phyloP scores from a whole-genome alignment of 176 grass and related monocot species.

The Bromus sterilis region DNA sequence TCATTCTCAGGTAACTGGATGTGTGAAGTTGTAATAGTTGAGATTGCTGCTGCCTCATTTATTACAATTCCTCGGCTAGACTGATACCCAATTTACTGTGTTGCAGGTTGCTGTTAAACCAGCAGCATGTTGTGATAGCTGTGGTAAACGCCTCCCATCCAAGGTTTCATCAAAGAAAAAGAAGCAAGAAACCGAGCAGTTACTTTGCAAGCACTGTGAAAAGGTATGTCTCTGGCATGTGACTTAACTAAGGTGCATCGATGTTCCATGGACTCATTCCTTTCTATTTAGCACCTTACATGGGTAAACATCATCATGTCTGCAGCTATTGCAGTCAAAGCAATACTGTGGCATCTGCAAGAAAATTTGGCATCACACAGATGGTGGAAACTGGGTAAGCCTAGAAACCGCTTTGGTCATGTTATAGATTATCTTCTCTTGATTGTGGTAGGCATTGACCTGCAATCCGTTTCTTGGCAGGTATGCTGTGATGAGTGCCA shows the following conservation, averaged over 20 bases:
- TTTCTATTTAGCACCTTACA: neutral
- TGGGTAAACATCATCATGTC: neutral
- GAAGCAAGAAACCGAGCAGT: slow-evolving; percentile 31
- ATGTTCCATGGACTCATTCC: neutral
- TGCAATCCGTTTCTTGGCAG: slow-evolving; percentile 25
- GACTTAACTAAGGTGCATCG: neutral
- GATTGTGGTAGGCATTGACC: neutral
- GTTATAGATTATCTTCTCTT: slow-evolving; percentile 17
- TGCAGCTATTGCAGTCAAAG: slow-evolving; percentile 82
- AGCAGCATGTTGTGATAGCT: slow-evolving; percentile 46
- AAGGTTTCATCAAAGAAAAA: slow-evolving; percentile 58
- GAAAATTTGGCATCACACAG: slow-evolving; percentile 95
- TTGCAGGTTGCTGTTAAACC: slow-evolving; percentile 43
- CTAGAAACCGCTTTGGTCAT: neutral
- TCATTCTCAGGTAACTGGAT: slow-evolving; percentile 33
- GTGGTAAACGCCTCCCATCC: slow-evolving; percentile 41
- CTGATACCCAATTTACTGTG: slow-evolving; percentile 7
- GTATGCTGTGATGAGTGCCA: slow-evolving; percentile 88
- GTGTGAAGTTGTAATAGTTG: neutral
- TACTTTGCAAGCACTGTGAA: slow-evolving; percentile 62
- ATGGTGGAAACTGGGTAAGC: slow-evolving; percentile 88
- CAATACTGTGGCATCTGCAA: slow-evolving; percentile 96
- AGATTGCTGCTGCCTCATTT: neutral
- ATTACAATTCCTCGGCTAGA: neutral
- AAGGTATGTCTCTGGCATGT: slow-evolving; percentile 30